Evolutionary conservation across 805 yeast species (phyloP), one percentile per base, ranked within the genome.

Genomic region (Candida endomychidarum): DNA sequence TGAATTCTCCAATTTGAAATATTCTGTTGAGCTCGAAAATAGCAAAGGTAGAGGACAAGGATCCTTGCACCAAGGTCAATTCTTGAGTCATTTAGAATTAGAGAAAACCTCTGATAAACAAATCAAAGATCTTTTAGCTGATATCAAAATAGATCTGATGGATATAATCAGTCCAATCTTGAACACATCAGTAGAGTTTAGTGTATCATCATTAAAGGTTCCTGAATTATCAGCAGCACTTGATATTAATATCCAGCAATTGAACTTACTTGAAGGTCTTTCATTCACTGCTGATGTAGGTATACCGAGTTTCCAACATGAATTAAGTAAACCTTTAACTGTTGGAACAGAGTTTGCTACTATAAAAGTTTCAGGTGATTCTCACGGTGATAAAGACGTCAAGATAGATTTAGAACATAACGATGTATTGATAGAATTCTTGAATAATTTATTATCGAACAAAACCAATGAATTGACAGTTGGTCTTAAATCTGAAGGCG

Each of bases 191-290:
- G 5, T 37, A 11, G 3, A 17, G 7, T 22, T 37, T 11, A 30
- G 30, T 23, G 9, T 26, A 4, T 12, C 35, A 10, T 11, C 23
- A 28, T 3, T 37, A 4, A 9, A 7, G 11, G 18, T 35, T 9
- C 38, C 38, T 16, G 5, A 20, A 5, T 20, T 21, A 3, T 7
- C 17, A 8, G 18, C 27, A 3, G 43, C 49, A 1, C 43, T 58
- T 6, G 34, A 28, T 8, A 38, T 61, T 1, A 32, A 36, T 3
- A 42, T 63, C 2, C 32, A 45, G 20, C 63, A 66, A 1, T 30
- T 35, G 0, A 40, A 63, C n/a, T 35, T 38, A 4, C 11, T 30
- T 10, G 37, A 38, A 12, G 34, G 27, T 2, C 12, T 31, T 5
- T 27, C 27, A 11, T 25, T 38, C 6, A 16, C 3, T 10, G 41